Percentiles rank a stretch among this genome's conserved stretches.
These are phyloP conservation scores for Acacia confusa DNA, from an alignment of 306 rosid species.

Conservation along the genomic window DNA sequence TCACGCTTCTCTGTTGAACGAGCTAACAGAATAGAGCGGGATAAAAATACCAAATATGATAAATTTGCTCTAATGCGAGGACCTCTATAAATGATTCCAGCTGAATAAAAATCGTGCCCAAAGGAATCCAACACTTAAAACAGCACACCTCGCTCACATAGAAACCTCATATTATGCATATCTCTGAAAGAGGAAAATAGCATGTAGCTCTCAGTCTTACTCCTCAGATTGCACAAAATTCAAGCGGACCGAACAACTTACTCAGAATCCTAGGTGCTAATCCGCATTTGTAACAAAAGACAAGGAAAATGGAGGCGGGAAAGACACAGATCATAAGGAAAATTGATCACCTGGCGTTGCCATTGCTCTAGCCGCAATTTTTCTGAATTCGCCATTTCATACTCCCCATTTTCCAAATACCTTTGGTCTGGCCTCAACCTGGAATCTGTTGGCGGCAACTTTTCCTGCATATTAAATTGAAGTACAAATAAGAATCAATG, in stretches of 20 bases:
- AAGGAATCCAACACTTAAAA: neutral
- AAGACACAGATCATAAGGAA: neutral
- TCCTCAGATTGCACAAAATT: neutral
- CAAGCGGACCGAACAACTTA: neutral
- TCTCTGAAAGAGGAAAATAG: too few relatives aligned
- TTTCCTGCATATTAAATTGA: constrained; percentile 48
- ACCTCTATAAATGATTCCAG: neutral
- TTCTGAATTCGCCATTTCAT: constrained; percentile 87
- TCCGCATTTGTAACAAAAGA: constrained; percentile 7
- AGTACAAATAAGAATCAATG: constrained; percentile 11
- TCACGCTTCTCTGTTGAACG: neutral
- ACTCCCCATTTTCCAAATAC: constrained; percentile 93
- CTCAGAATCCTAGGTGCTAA: neutral
- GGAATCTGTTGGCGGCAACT: constrained; percentile 95
- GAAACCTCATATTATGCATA: neutral
- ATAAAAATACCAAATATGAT: neutral
- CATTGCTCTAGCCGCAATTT: constrained; percentile 90
- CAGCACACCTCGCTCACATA: neutral
- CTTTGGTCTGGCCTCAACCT: constrained; percentile 97
- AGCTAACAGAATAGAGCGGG: neutral
- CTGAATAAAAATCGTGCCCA: neutral
- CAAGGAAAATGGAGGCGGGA: neutral
- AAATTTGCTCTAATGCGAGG: neutral
- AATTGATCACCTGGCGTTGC: constrained; percentile 77
- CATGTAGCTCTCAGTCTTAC: too few relatives aligned